Percentiles rank a stretch among this genome's conserved stretches.
Evolutionary conservation across 2,329 filamentous ascomycete genomes (phyloP).

Genomic region (Zasmidium cellare): DNA sequence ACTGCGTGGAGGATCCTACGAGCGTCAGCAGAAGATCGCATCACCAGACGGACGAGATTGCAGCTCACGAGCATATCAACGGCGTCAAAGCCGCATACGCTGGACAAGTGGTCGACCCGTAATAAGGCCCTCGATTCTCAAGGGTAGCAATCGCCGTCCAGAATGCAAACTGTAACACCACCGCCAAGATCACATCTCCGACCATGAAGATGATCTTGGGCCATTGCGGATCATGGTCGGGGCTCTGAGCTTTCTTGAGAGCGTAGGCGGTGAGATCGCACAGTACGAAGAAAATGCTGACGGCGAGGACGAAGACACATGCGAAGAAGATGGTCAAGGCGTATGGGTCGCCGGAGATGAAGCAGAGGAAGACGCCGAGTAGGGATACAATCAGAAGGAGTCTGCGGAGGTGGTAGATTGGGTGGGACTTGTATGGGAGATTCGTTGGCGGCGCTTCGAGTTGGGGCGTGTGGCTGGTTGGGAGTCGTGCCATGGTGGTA

Average conservation of each 20-base stretch:
- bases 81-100: constrained; percentile 14
- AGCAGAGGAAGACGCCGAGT: constrained; percentile 8
- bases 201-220: constrained; percentile 8
- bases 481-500: not conserved
- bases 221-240: constrained; percentile 14
- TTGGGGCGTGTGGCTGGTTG: not conserved
- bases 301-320: not conserved
- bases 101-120: not conserved
- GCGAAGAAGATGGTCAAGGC: not conserved
- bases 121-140: not conserved
- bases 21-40: not conserved
- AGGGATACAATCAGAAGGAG: constrained; percentile 8
- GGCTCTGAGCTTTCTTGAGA: constrained; percentile 8
- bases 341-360: not conserved
- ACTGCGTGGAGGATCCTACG: constrained; percentile 10
- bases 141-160: not conserved
- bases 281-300: constrained; percentile 4
- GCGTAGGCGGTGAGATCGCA: constrained; percentile 12
- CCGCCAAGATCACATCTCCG: constrained; percentile 6
- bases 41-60: not conserved
- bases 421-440: constrained; percentile 9
- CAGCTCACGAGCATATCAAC: constrained; percentile 14
- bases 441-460: not conserved
- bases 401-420: constrained; percentile 12
- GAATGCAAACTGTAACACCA: constrained; percentile 7